Conservation (phyloP, 139 green algal species). For the Tetraselmis striata region DNA sequence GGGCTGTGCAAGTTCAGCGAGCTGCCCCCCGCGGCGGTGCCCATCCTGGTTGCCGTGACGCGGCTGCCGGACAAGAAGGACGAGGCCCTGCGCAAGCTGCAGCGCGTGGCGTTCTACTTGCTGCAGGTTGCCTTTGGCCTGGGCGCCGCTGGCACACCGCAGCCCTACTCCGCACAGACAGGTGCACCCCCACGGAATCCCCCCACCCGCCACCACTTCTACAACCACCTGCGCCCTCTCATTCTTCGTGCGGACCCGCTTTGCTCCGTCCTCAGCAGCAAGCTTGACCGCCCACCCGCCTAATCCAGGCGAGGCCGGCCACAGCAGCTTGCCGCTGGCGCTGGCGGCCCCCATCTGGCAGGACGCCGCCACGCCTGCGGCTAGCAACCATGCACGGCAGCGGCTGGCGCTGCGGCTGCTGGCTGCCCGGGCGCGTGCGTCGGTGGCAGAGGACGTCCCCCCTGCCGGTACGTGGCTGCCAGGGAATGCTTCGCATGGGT, state of each 20-base stretch:
- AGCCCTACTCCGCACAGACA: background rate
- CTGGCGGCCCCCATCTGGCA: background rate
- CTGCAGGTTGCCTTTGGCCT: background rate
- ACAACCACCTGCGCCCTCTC: no score
- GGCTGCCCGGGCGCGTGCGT: background rate
- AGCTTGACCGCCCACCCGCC: no score
- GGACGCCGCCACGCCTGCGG: background rate
- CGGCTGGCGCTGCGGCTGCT: background rate
- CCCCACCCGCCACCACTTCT: no score
- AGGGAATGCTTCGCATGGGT: no score
- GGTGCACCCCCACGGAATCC: background rate
- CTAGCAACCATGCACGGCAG: background rate
- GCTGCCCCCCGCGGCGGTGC: background rate
- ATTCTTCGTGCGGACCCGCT: no score
- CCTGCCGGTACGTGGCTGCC: background rate
- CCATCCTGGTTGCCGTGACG: background rate
- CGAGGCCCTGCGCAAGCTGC: background rate
- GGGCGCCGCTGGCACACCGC: background rate
- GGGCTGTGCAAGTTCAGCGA: background rate
- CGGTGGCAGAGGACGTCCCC: background rate
- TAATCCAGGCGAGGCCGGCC: no score
- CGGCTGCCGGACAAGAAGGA: background rate
- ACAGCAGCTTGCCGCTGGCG: background rate
- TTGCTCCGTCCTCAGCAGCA: no score
- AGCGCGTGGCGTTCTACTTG: background rate